Evolutionary conservation across 768 basidiomycete genomes (phyloP), one percentile per base, ranked within the genome.

Genomic region (Tulasnella sp.): DNA sequence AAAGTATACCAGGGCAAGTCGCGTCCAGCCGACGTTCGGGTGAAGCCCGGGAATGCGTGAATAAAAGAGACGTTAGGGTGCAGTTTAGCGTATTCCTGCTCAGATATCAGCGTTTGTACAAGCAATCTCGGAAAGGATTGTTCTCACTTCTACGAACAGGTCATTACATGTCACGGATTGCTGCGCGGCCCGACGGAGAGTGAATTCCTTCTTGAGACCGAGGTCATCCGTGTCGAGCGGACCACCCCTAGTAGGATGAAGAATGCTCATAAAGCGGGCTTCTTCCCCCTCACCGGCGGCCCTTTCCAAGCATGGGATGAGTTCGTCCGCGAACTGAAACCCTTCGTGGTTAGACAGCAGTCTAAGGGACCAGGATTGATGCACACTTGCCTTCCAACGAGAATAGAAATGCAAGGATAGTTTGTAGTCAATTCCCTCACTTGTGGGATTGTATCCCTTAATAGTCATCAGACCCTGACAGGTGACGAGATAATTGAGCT

Each of bases 391-490:
- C 74, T 80, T 81, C 75, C 74, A 83, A 2, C 83, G 77, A 5
- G 78, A 64, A 50, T 83, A 83, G 54, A 80, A 81, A 54, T 81
- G 80, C 34, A 82, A 41, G 18, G 82, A 74, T 14, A 82, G 75
- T 44, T 81, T 81, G 41, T 41, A 58, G 54, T 83, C 83, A n/a
- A 82, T 75, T 3, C 83, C 83, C 54, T 82, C 82, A 24, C 54
- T 76, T 5, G 79, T 80, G n/a, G 75, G 64, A 9, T 50, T 80
- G n/a, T 58, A 69, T 3, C 81, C 79, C 37, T 69, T 24, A 3
- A 76, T 37, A 16, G 75, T 69, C 20, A 83, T 31, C 22, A 81
- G 34, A 34, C 80, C 80, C 24, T 77, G 41, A 72, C 75, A 50
- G 2, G 81, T 31, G 7, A 82, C 74, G 42, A 82, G 80, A 64